These are phyloP conservation scores for Mycena galericulata DNA, from an alignment of 768 basidiomycete genomes.

Conservation along the genomic window DNA sequence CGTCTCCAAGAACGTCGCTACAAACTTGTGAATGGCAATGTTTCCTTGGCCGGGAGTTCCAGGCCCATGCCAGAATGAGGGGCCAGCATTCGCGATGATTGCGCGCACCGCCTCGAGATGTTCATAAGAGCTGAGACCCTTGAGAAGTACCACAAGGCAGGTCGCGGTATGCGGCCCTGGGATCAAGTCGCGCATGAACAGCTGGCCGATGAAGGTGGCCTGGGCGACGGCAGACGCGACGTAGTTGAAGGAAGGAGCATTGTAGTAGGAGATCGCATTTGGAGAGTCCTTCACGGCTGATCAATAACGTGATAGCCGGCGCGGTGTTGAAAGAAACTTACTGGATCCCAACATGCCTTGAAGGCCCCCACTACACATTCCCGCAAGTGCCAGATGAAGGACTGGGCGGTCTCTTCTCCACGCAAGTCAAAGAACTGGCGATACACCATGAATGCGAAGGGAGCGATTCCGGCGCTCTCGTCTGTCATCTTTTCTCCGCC, in stretches of 20 bases:
- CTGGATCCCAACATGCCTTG: constrained; percentile 41
- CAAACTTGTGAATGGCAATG: constrained; percentile 33
- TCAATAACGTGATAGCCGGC: neutral
- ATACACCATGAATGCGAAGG: constrained; percentile 41
- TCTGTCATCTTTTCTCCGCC: constrained; percentile 28
- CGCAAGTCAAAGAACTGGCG: constrained; percentile 27
- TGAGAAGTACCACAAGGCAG: constrained; percentile 39
- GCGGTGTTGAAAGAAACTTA: constrained; percentile 27
- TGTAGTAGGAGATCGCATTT: constrained; percentile 29
- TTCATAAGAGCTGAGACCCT: constrained; percentile 41
- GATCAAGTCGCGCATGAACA: constrained; percentile 39
- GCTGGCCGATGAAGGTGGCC: constrained; percentile 43
- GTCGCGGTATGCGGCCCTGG: constrained; percentile 33
- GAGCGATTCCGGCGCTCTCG: constrained; percentile 29
- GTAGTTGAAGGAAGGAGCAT: constrained; percentile 33
- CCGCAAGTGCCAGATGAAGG: constrained; percentile 42
- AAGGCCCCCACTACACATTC: constrained; percentile 40
- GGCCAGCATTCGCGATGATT: constrained; percentile 38
- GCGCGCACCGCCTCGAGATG: constrained; percentile 41
- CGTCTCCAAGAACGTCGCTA: constrained; percentile 31
- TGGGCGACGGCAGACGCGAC: constrained; percentile 38
- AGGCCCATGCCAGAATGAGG: constrained; percentile 38
- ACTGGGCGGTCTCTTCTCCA: constrained; percentile 38
- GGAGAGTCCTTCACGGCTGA: constrained; percentile 31
- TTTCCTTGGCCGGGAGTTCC: constrained; percentile 28